phyloP scores from a whole-genome alignment of 331 rosid species.

The Acacia pycnantha region DNA sequence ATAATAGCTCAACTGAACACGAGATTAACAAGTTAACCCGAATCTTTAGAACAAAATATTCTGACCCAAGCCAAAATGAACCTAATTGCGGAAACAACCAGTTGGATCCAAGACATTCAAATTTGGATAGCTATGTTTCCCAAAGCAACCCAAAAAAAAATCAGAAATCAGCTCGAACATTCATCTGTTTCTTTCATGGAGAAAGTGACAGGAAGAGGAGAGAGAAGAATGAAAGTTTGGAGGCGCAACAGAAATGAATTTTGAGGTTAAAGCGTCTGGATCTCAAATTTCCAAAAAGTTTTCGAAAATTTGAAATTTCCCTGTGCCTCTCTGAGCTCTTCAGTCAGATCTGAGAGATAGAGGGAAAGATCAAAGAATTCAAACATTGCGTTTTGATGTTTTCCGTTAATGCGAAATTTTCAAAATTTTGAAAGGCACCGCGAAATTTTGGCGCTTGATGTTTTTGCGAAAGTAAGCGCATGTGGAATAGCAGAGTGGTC shows the following conservation, averaged over 20 bases:
- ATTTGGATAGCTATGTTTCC: neutral
- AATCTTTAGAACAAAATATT: neutral
- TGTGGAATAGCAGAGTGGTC: neutral
- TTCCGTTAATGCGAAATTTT: neutral
- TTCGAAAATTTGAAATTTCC: neutral
- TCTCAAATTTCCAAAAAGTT: neutral
- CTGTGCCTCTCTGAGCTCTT: neutral
- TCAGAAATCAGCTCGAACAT: neutral
- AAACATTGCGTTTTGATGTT: neutral
- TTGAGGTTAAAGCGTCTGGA: neutral
- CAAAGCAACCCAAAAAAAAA: neutral
- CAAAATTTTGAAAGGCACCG: constrained; percentile 1
- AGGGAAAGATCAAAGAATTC: neutral
- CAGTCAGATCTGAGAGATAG: constrained; percentile 2
- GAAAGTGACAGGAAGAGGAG: too few species aligned
- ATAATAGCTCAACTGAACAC: constrained; percentile 40
- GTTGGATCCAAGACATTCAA: neutral
- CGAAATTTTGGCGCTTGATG: constrained; percentile 24
- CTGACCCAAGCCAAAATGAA: neutral
- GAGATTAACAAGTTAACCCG: constrained; percentile 3
- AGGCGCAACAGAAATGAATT: neutral
- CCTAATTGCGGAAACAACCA: neutral
- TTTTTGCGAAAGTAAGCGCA: neutral
- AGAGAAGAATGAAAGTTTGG: neutral
- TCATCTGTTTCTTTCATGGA: neutral